Percentiles rank a stretch among this genome's conserved stretches.
These are phyloP conservation scores for Collybiopsis luxurians DNA, from an alignment of 768 basidiomycete genomes.

Conservation along the genomic window DNA sequence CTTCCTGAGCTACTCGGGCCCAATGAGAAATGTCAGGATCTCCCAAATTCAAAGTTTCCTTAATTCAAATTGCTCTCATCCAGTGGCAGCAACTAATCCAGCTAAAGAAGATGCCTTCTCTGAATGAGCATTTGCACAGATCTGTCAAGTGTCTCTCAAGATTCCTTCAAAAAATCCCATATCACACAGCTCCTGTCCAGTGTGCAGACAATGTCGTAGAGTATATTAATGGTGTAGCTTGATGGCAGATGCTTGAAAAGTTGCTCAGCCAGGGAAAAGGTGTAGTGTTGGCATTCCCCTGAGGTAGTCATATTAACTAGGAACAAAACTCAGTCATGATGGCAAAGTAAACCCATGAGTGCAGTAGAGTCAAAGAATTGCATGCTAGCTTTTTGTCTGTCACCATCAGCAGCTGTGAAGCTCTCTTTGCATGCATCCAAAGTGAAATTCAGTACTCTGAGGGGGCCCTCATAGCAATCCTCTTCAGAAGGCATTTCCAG, in stretches of 20 bases:
- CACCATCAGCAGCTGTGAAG: slow-evolving; percentile 28
- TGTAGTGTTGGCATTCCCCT: slow-evolving; percentile 32
- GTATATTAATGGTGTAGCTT: slow-evolving; percentile 17
- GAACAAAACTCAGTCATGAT: slow-evolving; percentile 31
- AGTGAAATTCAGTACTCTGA: too few species aligned
- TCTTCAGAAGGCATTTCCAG: slow-evolving; percentile 12
- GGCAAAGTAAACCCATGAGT: slow-evolving; percentile 35
- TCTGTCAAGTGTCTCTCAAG: too few species aligned
- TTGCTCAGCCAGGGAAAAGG: slow-evolving; percentile 24
- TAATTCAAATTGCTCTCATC: too few species aligned
- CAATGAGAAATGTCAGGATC: too few species aligned
- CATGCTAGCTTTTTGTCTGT: slow-evolving; percentile 24
- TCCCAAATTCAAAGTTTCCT: too few species aligned
- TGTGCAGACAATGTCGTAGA: slow-evolving; percentile 39
- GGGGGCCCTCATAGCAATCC: slow-evolving; percentile 23
- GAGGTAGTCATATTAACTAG: slow-evolving; percentile 33
- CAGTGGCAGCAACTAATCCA: too few species aligned
- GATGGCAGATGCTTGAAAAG: slow-evolving; percentile 31
- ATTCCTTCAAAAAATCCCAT: slow-evolving; percentile 21
- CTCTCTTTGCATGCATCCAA: slow-evolving; percentile 30
- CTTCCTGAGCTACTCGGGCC: too few species aligned
- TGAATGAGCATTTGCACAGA: too few species aligned
- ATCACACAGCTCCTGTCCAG: slow-evolving; percentile 23
- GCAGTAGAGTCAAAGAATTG: slow-evolving; percentile 29
- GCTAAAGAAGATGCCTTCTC: too few species aligned